phyloP scores from a whole-genome alignment of 208 protist genomes.

The Vickermania spadyakhi region DNA sequence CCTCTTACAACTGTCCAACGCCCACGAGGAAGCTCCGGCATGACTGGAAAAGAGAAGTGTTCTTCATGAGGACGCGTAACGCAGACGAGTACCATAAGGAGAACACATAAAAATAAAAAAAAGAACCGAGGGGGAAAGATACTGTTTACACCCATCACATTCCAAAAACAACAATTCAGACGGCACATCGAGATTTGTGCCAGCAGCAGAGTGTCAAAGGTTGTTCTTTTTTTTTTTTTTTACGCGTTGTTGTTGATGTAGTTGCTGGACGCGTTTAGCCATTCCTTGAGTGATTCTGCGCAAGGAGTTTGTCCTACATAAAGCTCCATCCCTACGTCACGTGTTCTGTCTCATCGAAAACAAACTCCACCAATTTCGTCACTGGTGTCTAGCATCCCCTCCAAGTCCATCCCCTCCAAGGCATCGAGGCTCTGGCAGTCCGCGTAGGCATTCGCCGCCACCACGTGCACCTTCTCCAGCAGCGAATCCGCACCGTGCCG shows the following conservation, averaged over 20 bases:
- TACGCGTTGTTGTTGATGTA: no score
- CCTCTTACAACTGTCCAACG: slow-evolving; percentile 52
- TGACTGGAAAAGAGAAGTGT: no score
- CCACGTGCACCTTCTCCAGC: no score
- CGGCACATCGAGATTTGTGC: background rate
- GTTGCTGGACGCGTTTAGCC: no score
- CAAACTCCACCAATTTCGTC: slow-evolving; percentile 48
- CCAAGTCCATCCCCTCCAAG: slow-evolving; percentile 16
- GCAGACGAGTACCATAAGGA: background rate
- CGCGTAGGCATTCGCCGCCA: slow-evolving; percentile 11
- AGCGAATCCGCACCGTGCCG: no score
- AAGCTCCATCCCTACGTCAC: background rate
- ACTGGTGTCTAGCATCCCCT: slow-evolving; percentile 40
- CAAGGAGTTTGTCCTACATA: background rate
- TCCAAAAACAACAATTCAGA: no score
- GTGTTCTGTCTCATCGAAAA: slow-evolving; percentile 19
- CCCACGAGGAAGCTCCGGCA: background rate
- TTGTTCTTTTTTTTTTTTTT: no score
- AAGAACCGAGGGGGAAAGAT: background rate
- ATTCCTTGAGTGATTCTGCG: no score
- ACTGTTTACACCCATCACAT: no score
- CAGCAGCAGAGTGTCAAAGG: slow-evolving; percentile 2
- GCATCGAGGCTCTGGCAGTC: slow-evolving; percentile 21
- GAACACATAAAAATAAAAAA: slow-evolving; percentile 12
- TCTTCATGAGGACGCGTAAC: background rate